Evolutionary conservation across 495 filamentous ascomycete genomes (phyloP).

Genomic region (Sporormia fimetaria): DNA sequence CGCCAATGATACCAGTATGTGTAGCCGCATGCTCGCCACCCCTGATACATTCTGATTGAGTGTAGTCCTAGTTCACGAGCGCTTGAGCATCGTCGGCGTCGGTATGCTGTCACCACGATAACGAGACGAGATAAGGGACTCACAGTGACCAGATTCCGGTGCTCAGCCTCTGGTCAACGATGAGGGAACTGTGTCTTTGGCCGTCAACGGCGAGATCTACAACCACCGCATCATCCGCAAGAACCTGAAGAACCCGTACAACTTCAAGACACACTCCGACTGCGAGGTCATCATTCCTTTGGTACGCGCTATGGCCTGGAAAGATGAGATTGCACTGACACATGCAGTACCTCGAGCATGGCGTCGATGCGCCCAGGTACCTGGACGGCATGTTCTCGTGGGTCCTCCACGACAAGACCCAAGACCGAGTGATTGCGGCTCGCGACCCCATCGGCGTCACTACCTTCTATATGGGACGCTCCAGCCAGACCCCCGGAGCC

Average conservation of each 20-base stretch:
- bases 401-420: slow-evolving; percentile 87
- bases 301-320: slow-evolving; percentile 41
- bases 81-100: slow-evolving; percentile 94
- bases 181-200: slow-evolving; percentile 75
- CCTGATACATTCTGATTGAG: slow-evolving; percentile 21
- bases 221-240: slow-evolving; percentile 94
- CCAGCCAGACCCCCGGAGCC: slow-evolving; percentile 65
- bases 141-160: slow-evolving; percentile 57
- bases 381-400: slow-evolving; percentile 99
- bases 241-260: slow-evolving; percentile 62
- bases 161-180: slow-evolving; percentile 91
- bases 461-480: slow-evolving; percentile 90
- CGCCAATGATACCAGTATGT: slow-evolving; percentile 77
- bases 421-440: slow-evolving; percentile 83
- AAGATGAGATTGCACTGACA: slow-evolving; percentile 21
- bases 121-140: background rate
- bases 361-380: slow-evolving; percentile 81
- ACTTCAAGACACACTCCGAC: slow-evolving; percentile 96
- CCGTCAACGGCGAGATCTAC: slow-evolving; percentile 99
- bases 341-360: slow-evolving; percentile 78
- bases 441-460: slow-evolving; percentile 96
- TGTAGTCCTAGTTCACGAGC: slow-evolving; percentile 89
- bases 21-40: background rate
- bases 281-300: slow-evolving; percentile 96
- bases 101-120: slow-evolving; percentile 45